These are phyloP conservation scores for Triticum timopheevii DNA, from an alignment of 176 grass and related monocot species.

Conservation along the genomic window DNA sequence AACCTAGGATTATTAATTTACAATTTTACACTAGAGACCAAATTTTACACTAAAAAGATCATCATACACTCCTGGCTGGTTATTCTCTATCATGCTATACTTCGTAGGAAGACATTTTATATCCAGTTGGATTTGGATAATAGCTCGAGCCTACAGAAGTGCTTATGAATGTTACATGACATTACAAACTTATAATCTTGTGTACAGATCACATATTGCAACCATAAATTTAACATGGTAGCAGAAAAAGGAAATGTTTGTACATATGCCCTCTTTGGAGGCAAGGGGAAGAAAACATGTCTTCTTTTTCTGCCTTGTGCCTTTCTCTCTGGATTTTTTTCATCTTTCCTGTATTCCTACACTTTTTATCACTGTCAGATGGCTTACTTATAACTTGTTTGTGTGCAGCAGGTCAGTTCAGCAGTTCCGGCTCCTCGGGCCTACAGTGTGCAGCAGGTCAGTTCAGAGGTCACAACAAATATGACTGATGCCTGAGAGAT, in stretches of 20 bases:
- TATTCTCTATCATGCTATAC: conserved; percentile 2
- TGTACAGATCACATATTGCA: not conserved
- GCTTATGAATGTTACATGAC: not conserved
- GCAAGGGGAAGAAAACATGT: too few species aligned
- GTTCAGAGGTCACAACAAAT: too few species aligned
- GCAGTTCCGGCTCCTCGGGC: too few species aligned
- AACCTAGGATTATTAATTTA: not conserved
- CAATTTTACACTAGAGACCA: not conserved
- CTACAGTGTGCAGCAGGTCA: too few species aligned
- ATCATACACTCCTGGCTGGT: not conserved
- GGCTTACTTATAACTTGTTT: too few species aligned
- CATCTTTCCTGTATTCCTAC: too few species aligned
- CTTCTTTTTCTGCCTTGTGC: too few species aligned
- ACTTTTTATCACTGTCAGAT: too few species aligned
- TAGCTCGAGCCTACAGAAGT: not conserved
- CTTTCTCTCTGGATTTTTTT: too few species aligned
- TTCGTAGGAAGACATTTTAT: not conserved
- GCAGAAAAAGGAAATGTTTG: not conserved
- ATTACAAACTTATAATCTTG: not conserved
- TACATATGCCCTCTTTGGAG: not conserved
- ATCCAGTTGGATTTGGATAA: not conserved
- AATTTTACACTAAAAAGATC: not conserved
- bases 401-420: too few species aligned
- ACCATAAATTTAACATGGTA: not conserved
- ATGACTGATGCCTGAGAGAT: too few species aligned